A percentile compares a stretch with the other conserved stretches of the same genome.
Evolutionary conservation across 352 stramenopile genomes (phyloP).

Genomic region (Phytophthora nicotianae): DNA sequence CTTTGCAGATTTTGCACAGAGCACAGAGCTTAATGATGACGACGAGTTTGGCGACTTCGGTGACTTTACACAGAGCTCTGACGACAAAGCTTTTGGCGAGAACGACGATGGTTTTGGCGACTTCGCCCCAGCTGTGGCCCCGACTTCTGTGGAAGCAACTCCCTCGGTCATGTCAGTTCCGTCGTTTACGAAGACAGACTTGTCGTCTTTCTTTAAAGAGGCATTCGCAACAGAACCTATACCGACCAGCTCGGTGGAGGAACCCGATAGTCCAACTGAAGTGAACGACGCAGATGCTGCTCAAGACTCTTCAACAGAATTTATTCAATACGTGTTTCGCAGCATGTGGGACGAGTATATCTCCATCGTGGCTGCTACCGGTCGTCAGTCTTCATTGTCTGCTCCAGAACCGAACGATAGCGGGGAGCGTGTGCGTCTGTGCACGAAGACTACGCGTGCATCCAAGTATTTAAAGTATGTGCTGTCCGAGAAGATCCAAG

Average conservation of each 20-base stretch:
- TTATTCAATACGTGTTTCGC: conserved; percentile 31
- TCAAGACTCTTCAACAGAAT: conserved; percentile 22
- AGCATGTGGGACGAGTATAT: conserved; percentile 38
- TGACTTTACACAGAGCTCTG: conserved; percentile 41
- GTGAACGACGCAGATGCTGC: conserved; percentile 1
- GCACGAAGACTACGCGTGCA: conserved; percentile 24
- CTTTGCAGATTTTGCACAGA: conserved; percentile 52
- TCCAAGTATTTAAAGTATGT: conserved; percentile 81
- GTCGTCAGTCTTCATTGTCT: conserved; percentile 16
- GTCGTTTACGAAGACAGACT: conserved; percentile 35
- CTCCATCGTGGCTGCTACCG: conserved; percentile 19
- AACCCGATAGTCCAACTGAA: conserved; percentile 17
- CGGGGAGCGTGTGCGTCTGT: conserved; percentile 17
- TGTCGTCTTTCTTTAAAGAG: conserved; percentile 42
- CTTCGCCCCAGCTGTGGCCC: conserved; percentile 22
- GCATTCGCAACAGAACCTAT: conserved; percentile 37
- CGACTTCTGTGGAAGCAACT: neutral
- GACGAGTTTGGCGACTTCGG: conserved; percentile 43
- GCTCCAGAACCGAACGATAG: conserved; percentile 13
- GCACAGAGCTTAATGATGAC: conserved; percentile 6
- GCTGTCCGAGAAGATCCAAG: conserved; percentile 74
- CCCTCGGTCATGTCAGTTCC: neutral
- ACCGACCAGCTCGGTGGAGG: conserved; percentile 1
- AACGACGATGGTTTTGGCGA: conserved; percentile 40
- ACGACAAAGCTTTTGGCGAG: conserved; percentile 12